Conservation (phyloP, 306 rosid genomes). For the Trichosanthes cucumerina region DNA sequence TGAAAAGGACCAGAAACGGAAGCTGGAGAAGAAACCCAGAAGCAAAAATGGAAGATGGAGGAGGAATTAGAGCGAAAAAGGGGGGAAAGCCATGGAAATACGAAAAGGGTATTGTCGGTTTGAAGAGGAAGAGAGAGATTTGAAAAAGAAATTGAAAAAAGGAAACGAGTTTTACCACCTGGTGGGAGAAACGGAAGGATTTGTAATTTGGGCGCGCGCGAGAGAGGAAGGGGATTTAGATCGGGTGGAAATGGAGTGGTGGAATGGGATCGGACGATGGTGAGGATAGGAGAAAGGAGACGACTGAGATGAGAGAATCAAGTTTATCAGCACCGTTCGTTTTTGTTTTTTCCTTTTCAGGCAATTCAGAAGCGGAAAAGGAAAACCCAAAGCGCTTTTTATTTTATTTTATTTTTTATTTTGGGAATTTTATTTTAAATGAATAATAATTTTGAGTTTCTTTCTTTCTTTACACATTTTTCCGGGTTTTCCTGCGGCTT, state of each 20-base stretch:
- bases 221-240: conserved; percentile 35
- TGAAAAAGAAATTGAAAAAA: neutral
- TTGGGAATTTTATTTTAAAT: neutral
- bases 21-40: conserved; percentile 14
- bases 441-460: neutral
- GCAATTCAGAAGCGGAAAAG: neutral
- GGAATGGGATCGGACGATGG: conserved; percentile 95
- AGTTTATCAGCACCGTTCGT: conserved; percentile 91
- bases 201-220: conserved; percentile 77
- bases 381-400: neutral
- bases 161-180: conserved; percentile 21
- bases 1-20: conserved; percentile 19
- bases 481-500: neutral
- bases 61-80: neutral
- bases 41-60: conserved; percentile 4
- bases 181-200: conserved; percentile 15
- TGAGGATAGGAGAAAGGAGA: conserved; percentile 72
- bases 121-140: neutral
- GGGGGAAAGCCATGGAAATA: neutral
- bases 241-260: conserved; percentile 36
- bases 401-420: neutral
- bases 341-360: conserved; percentile 16
- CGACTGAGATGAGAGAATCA: conserved; percentile 58
- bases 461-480: neutral
- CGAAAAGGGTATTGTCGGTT: neutral